Evolutionary conservation across 2,329 filamentous ascomycete species (phyloP), one percentile per base, ranked within the genome.

Genomic region (Venturiaceae sp.): DNA sequence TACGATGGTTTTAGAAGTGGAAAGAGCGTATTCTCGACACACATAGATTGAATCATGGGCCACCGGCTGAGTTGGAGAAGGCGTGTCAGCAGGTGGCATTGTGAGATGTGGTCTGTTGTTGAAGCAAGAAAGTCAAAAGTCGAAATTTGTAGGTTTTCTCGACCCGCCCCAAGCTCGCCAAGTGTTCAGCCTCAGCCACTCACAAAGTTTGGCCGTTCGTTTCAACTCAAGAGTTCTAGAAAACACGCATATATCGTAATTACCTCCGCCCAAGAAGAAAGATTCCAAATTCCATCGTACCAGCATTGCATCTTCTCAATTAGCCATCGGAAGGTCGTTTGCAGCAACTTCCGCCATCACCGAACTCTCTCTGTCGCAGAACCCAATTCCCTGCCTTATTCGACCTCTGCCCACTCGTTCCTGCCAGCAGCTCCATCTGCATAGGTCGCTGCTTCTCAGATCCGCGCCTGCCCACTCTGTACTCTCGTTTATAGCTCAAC

Each of bases 1-100:
- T 81, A 84, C 82, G 81, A 89, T 86, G 86, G 86, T 90, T 90
- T 90, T 90, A 86, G 77, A 86, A 83, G 82, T 81, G 85, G 80
- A 73, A 71, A 74, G 68, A 68, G 61, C 68, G 80, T 77, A 68
- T 74, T 90, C 86, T 89, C 75, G 86, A 87, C 86, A 74, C 78
- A 81, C 81, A 73, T 26, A 50, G 23, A 16, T 50, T 50, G 44
- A 80, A 82, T 23, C 32, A 44, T 23, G 9, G 19, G 58, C 19
- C 26, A 57, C 36, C 53, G 39, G 23, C 55, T 23, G 46, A 82
- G 80, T 84, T 66, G 75, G 69, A 66, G 69, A 65, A 64, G 61
- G 63, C 63, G 68, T 64, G 66, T 78, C 78, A 80, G 77, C 80
- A 82, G 82, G 78, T 80, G 81, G 84, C 55, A 34, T 32, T 28